These are phyloP conservation scores for Zygosaccharomyces siamensis DNA, from an alignment of 805 yeast genomes.

Conservation along the genomic window DNA sequence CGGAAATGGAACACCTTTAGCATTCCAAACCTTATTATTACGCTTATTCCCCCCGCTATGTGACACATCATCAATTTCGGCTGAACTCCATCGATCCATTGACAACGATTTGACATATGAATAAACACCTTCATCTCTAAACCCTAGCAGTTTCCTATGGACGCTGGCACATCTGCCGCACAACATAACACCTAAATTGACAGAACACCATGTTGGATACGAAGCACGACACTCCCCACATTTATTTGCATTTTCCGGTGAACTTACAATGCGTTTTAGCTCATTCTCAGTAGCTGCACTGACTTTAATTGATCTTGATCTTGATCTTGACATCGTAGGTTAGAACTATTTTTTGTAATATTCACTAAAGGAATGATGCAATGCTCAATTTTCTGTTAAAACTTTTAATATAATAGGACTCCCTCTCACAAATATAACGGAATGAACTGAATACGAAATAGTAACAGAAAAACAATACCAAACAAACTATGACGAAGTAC, in stretches of 20 bases:
- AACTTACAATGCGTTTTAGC: slow-evolving; percentile 56
- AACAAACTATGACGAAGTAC: too few species aligned
- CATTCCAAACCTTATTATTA: slow-evolving; percentile 62
- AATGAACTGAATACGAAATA: too few species aligned
- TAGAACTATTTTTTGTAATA: too few species aligned
- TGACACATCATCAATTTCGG: slow-evolving; percentile 45
- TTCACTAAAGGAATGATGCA: too few species aligned
- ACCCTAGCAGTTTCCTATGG: slow-evolving; percentile 58
- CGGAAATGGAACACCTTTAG: slow-evolving; percentile 63
- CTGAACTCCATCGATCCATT: slow-evolving; percentile 61
- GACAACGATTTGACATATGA: slow-evolving; percentile 69
- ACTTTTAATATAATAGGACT: too few species aligned
- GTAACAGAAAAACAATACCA: too few species aligned
- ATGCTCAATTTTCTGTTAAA: too few species aligned
- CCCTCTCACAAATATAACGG: too few species aligned
- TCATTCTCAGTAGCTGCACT: slow-evolving; percentile 38
- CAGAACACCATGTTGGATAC: slow-evolving; percentile 49
- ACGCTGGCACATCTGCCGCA: slow-evolving; percentile 84
- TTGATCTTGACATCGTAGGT: background rate
- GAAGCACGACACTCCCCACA: slow-evolving; percentile 75
- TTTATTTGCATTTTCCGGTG: slow-evolving; percentile 54
- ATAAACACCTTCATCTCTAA: slow-evolving; percentile 39
- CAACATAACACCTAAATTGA: slow-evolving; percentile 57
- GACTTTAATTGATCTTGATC: slow-evolving; percentile 4
- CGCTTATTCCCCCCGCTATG: slow-evolving; percentile 55